These are phyloP conservation scores for Cyberlindnera galapagoensis DNA, from an alignment of 805 yeast species.

Conservation along the genomic window DNA sequence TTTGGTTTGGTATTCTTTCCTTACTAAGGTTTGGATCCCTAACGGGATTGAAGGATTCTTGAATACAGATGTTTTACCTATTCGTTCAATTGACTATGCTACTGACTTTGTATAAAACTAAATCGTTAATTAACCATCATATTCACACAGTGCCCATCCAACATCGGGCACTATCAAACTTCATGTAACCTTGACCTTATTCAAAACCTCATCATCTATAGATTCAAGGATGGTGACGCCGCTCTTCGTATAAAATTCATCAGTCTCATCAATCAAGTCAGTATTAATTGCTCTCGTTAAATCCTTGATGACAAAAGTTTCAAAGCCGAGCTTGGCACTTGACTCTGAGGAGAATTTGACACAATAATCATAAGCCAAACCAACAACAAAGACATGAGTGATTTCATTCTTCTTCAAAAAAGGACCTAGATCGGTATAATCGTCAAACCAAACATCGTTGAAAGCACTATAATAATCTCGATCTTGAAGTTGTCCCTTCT, in stretches of 20 bases:
- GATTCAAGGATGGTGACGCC: conserved; percentile 27
- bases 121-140: too few species aligned
- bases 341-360: conserved; percentile 75
- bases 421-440: conserved; percentile 57
- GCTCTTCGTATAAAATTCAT: conserved; percentile 25
- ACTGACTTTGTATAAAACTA: too few species aligned
- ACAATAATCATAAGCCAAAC: conserved; percentile 84
- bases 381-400: conserved; percentile 64
- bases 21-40: too few species aligned
- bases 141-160: too few species aligned
- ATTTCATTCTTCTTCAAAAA: conserved; percentile 41
- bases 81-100: too few species aligned
- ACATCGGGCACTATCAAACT: too few species aligned
- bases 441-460: conserved; percentile 67
- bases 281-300: conserved; percentile 52
- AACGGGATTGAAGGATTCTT: too few species aligned
- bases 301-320: conserved; percentile 53
- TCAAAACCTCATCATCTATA: conserved; percentile 6
- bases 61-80: too few species aligned
- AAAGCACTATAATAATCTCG: conserved; percentile 88
- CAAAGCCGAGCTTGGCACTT: conserved; percentile 52
- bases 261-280: conserved; percentile 31
- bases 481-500: conserved; percentile 66
- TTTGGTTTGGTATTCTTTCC: too few species aligned
- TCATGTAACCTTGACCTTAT: background rate